A percentile compares a stretch with the other conserved stretches of the same genome.
These are phyloP conservation scores for Starmerella apis DNA, from an alignment of 805 yeast genomes.

Conservation along the genomic window DNA sequence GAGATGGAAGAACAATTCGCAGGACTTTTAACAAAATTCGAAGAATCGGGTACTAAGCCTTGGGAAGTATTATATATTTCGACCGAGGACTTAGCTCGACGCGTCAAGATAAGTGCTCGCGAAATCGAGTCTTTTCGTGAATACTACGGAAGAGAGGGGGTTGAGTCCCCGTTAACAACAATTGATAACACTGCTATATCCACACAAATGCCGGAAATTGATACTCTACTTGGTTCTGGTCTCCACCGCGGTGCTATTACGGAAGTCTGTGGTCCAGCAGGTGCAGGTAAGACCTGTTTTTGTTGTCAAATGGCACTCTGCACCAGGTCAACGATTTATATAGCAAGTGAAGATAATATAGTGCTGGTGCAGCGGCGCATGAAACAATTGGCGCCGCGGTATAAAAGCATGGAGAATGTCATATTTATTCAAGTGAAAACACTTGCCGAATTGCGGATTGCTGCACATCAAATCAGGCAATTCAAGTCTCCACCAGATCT, in stretches of 20 bases:
- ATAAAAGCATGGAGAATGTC: background rate
- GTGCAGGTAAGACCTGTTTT: constrained; percentile 79
- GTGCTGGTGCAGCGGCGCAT: constrained; percentile 38
- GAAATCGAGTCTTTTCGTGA: constrained; percentile 15
- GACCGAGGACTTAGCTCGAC: constrained; percentile 9
- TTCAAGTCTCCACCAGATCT: constrained; percentile 25
- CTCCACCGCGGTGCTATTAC: constrained; percentile 46
- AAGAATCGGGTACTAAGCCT: background rate
- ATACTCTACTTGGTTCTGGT: constrained; percentile 46
- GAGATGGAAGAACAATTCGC: constrained; percentile 4
- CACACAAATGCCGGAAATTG: constrained; percentile 46
- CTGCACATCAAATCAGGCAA: background rate
- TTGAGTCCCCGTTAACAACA: background rate
- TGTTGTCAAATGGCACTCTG: constrained; percentile 54
- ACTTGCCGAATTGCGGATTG: constrained; percentile 10
- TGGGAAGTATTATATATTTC: constrained; percentile 15
- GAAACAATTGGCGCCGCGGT: constrained; percentile 23
- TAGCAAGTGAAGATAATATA: constrained; percentile 66
- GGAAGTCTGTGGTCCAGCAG: constrained; percentile 75
- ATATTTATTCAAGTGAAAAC: constrained; percentile 4
- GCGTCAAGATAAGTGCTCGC: constrained; percentile 7
- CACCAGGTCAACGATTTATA: constrained; percentile 56
- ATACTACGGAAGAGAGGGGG: background rate
- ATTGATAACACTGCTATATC: background rate
- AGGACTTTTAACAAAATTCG: constrained; percentile 8